Evolutionary conservation across 2,329 filamentous ascomycete genomes (phyloP).

Genomic region (Neonectria ditissima): DNA sequence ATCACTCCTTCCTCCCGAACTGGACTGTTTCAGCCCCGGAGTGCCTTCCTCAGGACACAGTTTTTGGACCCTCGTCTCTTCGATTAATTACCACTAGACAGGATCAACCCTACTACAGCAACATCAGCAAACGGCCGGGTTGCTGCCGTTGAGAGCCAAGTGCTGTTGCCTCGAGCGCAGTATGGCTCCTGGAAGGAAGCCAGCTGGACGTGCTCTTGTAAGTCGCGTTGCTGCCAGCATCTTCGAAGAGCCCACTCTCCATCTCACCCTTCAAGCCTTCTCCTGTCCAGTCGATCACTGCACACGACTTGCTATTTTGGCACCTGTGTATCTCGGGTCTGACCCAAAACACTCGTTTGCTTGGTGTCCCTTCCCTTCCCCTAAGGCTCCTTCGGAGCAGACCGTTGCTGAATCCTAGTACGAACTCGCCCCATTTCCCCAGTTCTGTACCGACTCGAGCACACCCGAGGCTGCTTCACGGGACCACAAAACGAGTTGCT

Average conservation of each 20-base stretch:
- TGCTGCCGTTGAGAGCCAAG: not conserved
- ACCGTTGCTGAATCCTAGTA: conserved; percentile 17
- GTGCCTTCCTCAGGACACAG: conserved; percentile 10
- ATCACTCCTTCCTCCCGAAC: conserved; percentile 21
- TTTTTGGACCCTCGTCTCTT: not conserved
- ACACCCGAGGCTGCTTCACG: not conserved
- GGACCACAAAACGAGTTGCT: conserved; percentile 26
- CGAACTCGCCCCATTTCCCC: conserved; percentile 5
- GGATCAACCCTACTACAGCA: not conserved
- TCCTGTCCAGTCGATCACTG: conserved; percentile 25
- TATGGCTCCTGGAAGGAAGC: conserved; percentile 42
- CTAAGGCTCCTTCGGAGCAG: conserved; percentile 10
- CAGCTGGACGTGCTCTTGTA: conserved; percentile 29
- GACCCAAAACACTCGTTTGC: conserved; percentile 27
- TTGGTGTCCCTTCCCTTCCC: conserved; percentile 46
- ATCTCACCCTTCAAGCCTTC: conserved; percentile 36
- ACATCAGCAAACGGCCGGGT: conserved; percentile 1
- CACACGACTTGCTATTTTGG: conserved; percentile 40
- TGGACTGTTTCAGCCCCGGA: not conserved
- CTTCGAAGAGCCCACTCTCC: conserved; percentile 14
- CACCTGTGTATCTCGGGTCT: conserved; percentile 40
- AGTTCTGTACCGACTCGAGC: not conserved
- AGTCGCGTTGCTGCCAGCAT: conserved; percentile 17
- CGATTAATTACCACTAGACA: not conserved
- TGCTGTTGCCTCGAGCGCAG: conserved; percentile 16